phyloP scores from a whole-genome alignment of 306 rosid genomes.

The Rubus parviflorus region DNA sequence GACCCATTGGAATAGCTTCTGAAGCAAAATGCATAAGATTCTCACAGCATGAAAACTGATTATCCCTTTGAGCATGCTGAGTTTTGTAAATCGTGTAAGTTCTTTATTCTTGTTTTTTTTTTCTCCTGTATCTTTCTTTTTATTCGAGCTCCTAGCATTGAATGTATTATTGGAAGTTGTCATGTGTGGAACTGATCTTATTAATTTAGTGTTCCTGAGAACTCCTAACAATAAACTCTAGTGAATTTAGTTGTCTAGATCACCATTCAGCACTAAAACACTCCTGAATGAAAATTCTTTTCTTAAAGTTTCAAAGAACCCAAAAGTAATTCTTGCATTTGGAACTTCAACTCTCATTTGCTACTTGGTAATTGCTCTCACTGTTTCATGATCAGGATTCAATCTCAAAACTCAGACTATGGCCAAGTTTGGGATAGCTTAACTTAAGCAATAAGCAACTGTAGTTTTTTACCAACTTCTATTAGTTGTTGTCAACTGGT shows the following conservation, averaged over 20 bases:
- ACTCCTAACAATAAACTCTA: not conserved
- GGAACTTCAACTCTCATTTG: not conserved
- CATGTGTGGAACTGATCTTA: not conserved
- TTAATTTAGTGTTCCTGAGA: not conserved
- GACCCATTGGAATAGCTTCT: constrained; percentile 1
- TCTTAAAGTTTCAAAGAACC: not conserved
- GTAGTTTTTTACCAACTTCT: too few species aligned
- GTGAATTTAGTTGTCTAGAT: not conserved
- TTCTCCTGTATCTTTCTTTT: not conserved
- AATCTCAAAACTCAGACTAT: not conserved
- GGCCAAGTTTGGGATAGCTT: too few species aligned
- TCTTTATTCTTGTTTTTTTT: not conserved
- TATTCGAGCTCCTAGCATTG: not conserved
- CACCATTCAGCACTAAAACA: not conserved
- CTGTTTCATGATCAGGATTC: not conserved
- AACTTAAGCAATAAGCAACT: too few species aligned
- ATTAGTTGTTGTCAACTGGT: too few species aligned
- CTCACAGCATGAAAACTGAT: not conserved
- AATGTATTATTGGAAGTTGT: not conserved
- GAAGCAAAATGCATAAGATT: not conserved
- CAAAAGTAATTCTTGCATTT: not conserved
- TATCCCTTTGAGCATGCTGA: constrained; percentile 5
- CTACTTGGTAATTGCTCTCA: not conserved
- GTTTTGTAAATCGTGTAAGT: constrained; percentile 12
- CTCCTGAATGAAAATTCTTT: not conserved